Conservation (phyloP, 2,329 filamentous ascomycete genomes). For the Cladosporium cucumerinum region DNA sequence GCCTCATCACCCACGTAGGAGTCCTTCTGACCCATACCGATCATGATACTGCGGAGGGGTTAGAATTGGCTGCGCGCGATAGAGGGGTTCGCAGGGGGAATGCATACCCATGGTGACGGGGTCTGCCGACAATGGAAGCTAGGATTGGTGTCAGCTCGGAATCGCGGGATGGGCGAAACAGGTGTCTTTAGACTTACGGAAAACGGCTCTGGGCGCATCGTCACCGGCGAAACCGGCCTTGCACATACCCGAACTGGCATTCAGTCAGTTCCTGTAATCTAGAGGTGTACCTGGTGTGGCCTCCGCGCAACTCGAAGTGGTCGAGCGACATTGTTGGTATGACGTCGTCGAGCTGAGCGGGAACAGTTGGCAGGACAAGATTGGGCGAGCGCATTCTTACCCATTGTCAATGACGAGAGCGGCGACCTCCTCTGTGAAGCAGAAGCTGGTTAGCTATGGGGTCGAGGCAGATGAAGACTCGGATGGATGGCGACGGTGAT, state of each 20-base stretch:
- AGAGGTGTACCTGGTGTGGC: slow-evolving; percentile 11
- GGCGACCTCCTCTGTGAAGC: slow-evolving; percentile 88
- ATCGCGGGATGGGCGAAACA: not conserved
- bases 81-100: slow-evolving; percentile 22
- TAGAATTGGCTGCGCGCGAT: slow-evolving; percentile 32
- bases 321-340: slow-evolving; percentile 26
- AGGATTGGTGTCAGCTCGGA: slow-evolving; percentile 24
- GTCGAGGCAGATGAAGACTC: not conserved
- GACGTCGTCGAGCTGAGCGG: slow-evolving; percentile 34
- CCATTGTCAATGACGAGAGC: slow-evolving; percentile 99
- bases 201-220: slow-evolving; percentile 99
- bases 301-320: slow-evolving; percentile 15
- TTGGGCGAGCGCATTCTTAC: slow-evolving; percentile 61
- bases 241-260: slow-evolving; percentile 96
- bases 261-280: slow-evolving; percentile 26
- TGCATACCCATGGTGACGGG: slow-evolving; percentile 96
- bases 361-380: slow-evolving; percentile 36
- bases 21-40: slow-evolving; percentile 99
- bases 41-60: slow-evolving; percentile 82
- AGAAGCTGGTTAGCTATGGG: slow-evolving; percentile 1
- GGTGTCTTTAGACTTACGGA: slow-evolving; percentile 74
- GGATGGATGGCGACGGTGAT: slow-evolving; percentile 7
- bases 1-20: slow-evolving; percentile 99
- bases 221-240: slow-evolving; percentile 99
- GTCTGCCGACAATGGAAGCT: slow-evolving; percentile 99